These are phyloP conservation scores for Jacaranda copaia DNA, from an alignment of 257 asterid species.

Conservation along the genomic window DNA sequence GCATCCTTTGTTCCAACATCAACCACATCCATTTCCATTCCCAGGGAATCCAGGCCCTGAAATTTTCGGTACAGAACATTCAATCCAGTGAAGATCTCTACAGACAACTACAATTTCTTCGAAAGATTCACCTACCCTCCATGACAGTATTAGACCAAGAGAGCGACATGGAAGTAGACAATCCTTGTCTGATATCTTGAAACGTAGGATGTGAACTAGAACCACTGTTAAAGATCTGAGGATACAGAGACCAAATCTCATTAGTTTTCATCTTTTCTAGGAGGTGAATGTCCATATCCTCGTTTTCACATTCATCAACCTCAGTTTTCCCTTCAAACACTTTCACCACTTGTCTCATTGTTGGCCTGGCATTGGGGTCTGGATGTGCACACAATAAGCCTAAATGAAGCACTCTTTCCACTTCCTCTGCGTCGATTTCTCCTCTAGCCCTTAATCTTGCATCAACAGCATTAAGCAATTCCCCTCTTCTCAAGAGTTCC, in stretches of 20 bases:
- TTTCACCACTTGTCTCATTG: constrained; percentile 72
- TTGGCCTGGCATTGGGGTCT: constrained; percentile 63
- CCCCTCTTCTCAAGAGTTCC: constrained; percentile 52
- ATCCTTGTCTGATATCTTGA: constrained; percentile 53
- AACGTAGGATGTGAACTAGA: constrained; percentile 62
- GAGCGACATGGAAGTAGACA: constrained; percentile 54
- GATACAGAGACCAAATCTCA: constrained; percentile 53
- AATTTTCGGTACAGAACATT: not conserved
- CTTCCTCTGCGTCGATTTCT: constrained; percentile 54
- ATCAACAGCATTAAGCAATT: constrained; percentile 53
- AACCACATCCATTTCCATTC: constrained; percentile 16
- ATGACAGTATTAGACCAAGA: constrained; percentile 60
- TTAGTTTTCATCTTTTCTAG: constrained; percentile 51
- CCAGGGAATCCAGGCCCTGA: constrained; percentile 32
- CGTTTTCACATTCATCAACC: constrained; percentile 39
- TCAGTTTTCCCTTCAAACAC: constrained; percentile 58
- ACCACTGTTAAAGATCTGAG: constrained; percentile 42
- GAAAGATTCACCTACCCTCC: constrained; percentile 61
- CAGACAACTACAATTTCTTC: constrained; percentile 6
- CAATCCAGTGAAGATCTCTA: constrained; percentile 4
- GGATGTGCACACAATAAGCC: constrained; percentile 63
- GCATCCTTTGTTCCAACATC: constrained; percentile 17
- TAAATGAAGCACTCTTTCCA: constrained; percentile 55
- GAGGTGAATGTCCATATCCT: constrained; percentile 55
- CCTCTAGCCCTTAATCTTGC: constrained; percentile 37